Evolutionary conservation across 495 filamentous ascomycete genomes (phyloP).

Genomic region (Xylaria curta): DNA sequence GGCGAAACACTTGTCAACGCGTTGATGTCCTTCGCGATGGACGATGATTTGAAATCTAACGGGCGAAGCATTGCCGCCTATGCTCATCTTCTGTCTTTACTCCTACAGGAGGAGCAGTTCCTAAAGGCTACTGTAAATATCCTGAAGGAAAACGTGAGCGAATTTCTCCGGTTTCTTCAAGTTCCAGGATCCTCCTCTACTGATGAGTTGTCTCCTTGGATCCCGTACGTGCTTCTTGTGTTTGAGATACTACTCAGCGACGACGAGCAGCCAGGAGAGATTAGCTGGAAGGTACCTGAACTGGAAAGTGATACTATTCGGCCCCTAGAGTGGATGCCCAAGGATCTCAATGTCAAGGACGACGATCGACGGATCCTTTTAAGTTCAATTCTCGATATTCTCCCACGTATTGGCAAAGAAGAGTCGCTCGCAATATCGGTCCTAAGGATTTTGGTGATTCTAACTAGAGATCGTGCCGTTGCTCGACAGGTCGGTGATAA

Average conservation of each 20-base stretch:
- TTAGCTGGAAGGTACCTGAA: slow-evolving; percentile 71
- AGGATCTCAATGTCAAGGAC: slow-evolving; percentile 67
- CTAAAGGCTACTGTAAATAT: slow-evolving; percentile 76
- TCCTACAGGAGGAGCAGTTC: slow-evolving; percentile 82
- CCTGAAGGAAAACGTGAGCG: slow-evolving; percentile 77
- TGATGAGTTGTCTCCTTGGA: slow-evolving; percentile 86
- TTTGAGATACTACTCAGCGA: slow-evolving; percentile 89
- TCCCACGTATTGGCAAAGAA: slow-evolving; percentile 87
- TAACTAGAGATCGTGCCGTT: slow-evolving; percentile 78
- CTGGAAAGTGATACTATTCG: slow-evolving; percentile 61
- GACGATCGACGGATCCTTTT: slow-evolving; percentile 75
- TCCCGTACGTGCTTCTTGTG: slow-evolving; percentile 86
- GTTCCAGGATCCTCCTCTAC: slow-evolving; percentile 67
- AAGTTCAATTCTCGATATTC: slow-evolving; percentile 74
- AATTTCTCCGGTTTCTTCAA: slow-evolving; percentile 81
- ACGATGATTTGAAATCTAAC: slow-evolving; percentile 75
- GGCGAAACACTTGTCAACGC: slow-evolving; percentile 84
- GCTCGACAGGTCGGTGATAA: slow-evolving; percentile 82
- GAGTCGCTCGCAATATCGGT: slow-evolving; percentile 83
- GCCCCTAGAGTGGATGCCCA: slow-evolving; percentile 60
- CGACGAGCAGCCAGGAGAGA: slow-evolving; percentile 78
- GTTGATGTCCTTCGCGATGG: slow-evolving; percentile 79
- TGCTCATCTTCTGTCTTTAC: slow-evolving; percentile 87
- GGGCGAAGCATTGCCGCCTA: slow-evolving; percentile 75
- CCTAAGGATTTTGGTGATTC: slow-evolving; percentile 83